These are phyloP conservation scores for Fusarium pilosicola DNA, from an alignment of 2,329 filamentous ascomycete species.

Conservation along the genomic window DNA sequence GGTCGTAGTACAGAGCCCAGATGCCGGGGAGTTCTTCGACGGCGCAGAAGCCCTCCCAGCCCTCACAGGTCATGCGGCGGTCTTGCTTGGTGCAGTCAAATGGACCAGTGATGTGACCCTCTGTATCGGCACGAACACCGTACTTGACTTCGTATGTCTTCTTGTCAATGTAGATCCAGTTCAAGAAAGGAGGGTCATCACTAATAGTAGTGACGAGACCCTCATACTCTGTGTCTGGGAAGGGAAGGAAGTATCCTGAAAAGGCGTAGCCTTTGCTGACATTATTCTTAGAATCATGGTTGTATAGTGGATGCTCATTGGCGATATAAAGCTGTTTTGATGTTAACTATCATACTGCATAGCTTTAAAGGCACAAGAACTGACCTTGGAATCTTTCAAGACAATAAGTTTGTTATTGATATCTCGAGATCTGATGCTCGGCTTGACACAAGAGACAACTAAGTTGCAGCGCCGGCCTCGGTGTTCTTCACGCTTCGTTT, in stretches of 20 bases:
- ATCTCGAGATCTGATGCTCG: constrained; percentile 54
- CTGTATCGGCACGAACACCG: constrained; percentile 54
- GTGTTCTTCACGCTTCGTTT: constrained; percentile 58
- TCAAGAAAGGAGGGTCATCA: constrained; percentile 60
- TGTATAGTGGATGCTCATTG: constrained; percentile 42
- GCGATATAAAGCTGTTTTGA: constrained; percentile 43
- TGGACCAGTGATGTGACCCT: constrained; percentile 57
- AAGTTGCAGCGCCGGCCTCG: constrained; percentile 60
- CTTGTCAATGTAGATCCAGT: constrained; percentile 61
- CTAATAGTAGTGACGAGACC: constrained; percentile 61
- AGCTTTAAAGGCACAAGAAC: background rate
- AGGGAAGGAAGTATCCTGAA: constrained; percentile 66
- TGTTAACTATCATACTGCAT: background rate
- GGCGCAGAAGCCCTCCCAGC: constrained; percentile 62
- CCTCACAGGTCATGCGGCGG: constrained; percentile 59
- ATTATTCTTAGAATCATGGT: constrained; percentile 48
- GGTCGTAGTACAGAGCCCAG: constrained; percentile 61
- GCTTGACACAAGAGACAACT: constrained; percentile 58
- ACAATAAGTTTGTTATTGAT: constrained; percentile 58
- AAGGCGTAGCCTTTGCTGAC: constrained; percentile 64
- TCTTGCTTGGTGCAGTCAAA: constrained; percentile 65
- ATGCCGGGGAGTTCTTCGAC: constrained; percentile 54
- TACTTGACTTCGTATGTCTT: constrained; percentile 59
- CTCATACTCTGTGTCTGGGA: constrained; percentile 60
- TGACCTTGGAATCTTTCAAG: constrained; percentile 55